Conservation (phyloP, 768 basidiomycete genomes). For the Porphyrellus cyaneotinctus region DNA sequence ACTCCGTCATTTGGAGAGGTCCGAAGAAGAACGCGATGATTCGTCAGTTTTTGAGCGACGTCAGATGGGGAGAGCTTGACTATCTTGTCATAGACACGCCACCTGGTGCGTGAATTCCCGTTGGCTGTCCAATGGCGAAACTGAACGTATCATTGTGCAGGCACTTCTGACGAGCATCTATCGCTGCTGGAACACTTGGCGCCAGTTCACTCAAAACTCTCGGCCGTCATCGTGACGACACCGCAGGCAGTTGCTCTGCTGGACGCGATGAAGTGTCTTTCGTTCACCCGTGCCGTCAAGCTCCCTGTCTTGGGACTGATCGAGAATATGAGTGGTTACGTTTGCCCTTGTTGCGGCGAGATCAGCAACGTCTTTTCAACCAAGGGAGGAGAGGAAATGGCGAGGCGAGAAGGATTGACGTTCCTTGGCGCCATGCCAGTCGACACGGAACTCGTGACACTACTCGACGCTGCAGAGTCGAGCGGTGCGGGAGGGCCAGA, state of each 20-base stretch:
- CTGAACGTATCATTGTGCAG: constrained; percentile 39
- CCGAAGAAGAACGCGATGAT: constrained; percentile 99
- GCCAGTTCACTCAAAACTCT: constrained; percentile 71
- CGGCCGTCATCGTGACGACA: constrained; percentile 91
- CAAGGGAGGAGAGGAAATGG: constrained; percentile 90
- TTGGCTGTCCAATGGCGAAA: not conserved
- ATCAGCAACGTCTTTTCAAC: constrained; percentile 92
- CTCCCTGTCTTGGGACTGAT: constrained; percentile 88
- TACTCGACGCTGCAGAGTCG: constrained; percentile 68
- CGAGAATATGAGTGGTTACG: constrained; percentile 99
- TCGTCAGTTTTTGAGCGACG: constrained; percentile 88
- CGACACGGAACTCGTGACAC: constrained; percentile 82
- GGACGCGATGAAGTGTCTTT: constrained; percentile 94
- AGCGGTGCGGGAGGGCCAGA: constrained; percentile 16
- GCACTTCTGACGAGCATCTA: constrained; percentile 97
- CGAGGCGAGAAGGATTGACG: constrained; percentile 60
- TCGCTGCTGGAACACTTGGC: constrained; percentile 92
- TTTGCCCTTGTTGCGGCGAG: constrained; percentile 96
- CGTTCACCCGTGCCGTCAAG: constrained; percentile 85
- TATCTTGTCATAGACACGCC: constrained; percentile 94
- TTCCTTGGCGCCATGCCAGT: constrained; percentile 91
- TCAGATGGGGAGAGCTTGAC: constrained; percentile 93
- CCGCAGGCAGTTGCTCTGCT: constrained; percentile 95
- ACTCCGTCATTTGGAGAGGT: constrained; percentile 96
- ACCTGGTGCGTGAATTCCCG: constrained; percentile 61